Evolutionary conservation across 2,329 filamentous ascomycete species (phyloP), one percentile per base, ranked within the genome.

Genomic region (Pseudovirgaria hyperparasitica): DNA sequence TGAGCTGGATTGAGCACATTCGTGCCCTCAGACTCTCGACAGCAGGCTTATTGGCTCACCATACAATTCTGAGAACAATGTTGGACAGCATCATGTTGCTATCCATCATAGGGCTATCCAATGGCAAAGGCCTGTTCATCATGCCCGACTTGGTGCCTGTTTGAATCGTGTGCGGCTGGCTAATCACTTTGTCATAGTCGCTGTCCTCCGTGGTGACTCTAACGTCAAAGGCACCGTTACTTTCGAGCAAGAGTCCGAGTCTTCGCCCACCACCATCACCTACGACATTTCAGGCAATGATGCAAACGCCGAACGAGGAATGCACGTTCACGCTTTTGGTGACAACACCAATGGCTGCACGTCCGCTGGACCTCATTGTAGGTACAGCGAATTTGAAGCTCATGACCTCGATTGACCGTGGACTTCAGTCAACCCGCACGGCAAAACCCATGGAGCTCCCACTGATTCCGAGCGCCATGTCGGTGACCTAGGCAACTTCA

Each of bases 331-430:
- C 70, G 82, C 90, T 60, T 98, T 93, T 54, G 90, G 90, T 58
- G 90, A 96, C 73, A 96, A 96, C 74, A 96, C 90, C 71, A 98
- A 98, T 66, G 90, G 90, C 60, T 98, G 90, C 81, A 96, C 87
- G 42, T 92, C 82, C 43, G 90, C 90, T 43, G 90, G 90, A 29
- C 87, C 90, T 62, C 90, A 98, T 70, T 98, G 85, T 92, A 67
- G 57, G 82, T 64, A 31, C 22, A 26, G 15, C 26, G 19, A 22
- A 21, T 13, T 12, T 16, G 21, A 21, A 8, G 18, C 2, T 9
- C 5, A 13, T 15, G 12, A 21, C 27, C 24, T 20, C n/a, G 13
- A 24, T 12, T 26, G 25, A 33, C 32, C 37, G 11, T 14, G 6
- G 10, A 4, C 4, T 4, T 24, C 39, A 93, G 85, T 94, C 80